These are phyloP conservation scores for Infundibulicybe gibba DNA, from an alignment of 768 basidiomycete species.

Conservation along the genomic window DNA sequence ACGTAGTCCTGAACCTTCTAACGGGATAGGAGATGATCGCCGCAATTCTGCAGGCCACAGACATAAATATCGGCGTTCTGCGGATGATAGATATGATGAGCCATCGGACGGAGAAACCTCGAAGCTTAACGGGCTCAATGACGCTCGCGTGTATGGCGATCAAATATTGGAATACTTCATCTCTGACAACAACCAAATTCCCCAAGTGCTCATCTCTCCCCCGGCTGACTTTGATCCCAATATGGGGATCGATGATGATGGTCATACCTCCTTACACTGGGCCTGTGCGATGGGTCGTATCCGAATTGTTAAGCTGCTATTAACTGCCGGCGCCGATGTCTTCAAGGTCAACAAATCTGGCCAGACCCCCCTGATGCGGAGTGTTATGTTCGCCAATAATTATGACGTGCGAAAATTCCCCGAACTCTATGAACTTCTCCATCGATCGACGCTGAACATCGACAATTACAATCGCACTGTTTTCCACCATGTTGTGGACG, in stretches of 20 bases:
- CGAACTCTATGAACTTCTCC: conserved; percentile 93
- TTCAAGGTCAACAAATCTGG: conserved; percentile 96
- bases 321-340: conserved; percentile 93
- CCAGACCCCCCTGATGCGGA: conserved; percentile 96
- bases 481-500: conserved; percentile 96
- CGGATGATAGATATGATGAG: conserved; percentile 42
- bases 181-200: conserved; percentile 91
- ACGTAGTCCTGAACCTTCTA: conserved; percentile 47
- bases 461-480: conserved; percentile 97
- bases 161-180: conserved; percentile 98
- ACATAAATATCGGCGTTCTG: conserved; percentile 44
- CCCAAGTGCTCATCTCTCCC: conserved; percentile 80
- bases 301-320: conserved; percentile 89
- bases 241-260: conserved; percentile 96
- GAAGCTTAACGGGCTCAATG: conserved; percentile 42
- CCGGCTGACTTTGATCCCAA: conserved; percentile 93
- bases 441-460: conserved; percentile 98
- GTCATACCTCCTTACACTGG: conserved; percentile 97
- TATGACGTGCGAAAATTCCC: conserved; percentile 99
- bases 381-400: conserved; percentile 99
- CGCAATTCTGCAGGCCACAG: conserved; percentile 32
- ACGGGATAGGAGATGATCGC: conserved; percentile 35
- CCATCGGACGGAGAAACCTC: conserved; percentile 38
- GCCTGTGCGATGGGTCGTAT: conserved; percentile 99
- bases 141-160: conserved; percentile 81